phyloP scores from a whole-genome alignment of 2,329 filamentous ascomycete genomes.

The Colletotrichum sojae region DNA sequence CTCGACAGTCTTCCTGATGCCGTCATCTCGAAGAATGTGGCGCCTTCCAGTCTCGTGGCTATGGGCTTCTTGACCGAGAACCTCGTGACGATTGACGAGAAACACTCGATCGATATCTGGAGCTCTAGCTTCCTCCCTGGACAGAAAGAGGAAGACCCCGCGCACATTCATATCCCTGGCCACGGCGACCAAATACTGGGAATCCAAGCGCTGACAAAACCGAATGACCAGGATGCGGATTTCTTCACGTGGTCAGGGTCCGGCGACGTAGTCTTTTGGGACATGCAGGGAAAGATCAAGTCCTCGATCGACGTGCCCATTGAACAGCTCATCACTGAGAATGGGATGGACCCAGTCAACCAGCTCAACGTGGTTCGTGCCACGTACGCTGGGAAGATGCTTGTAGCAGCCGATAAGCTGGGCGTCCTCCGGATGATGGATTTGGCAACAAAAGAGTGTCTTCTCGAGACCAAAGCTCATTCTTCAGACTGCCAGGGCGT shows the following conservation, averaged over 20 bases:
- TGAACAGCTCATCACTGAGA: conserved; percentile 69
- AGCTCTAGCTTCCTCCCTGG: conserved; percentile 60
- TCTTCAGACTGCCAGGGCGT: conserved; percentile 88
- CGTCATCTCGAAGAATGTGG: conserved; percentile 55
- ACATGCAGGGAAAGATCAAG: conserved; percentile 77
- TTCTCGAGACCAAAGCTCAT: conserved; percentile 87
- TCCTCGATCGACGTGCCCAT: conserved; percentile 76
- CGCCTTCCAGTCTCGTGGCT: conserved; percentile 69
- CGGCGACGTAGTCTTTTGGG: conserved; percentile 88
- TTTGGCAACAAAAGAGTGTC: conserved; percentile 70
- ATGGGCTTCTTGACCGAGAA: conserved; percentile 78
- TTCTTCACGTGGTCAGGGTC: conserved; percentile 93
- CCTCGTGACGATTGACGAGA: conserved; percentile 82
- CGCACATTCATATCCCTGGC: conserved; percentile 72
- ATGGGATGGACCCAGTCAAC: conserved; percentile 68
- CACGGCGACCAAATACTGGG: conserved; percentile 79
- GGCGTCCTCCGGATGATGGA: conserved; percentile 85
- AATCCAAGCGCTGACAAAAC: conserved; percentile 74
- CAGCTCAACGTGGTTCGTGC: conserved; percentile 73
- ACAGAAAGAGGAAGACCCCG: conserved; percentile 52
- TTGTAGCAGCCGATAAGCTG: conserved; percentile 88
- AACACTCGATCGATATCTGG: conserved; percentile 81
- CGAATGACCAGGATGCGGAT: conserved; percentile 74
- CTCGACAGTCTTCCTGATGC: conserved; percentile 58
- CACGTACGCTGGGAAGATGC: conserved; percentile 72